Base-by-base conservation (phyloP, 2,329 filamentous ascomycete genomes). In the Arthrobotrys pseudoclavata region DNA sequence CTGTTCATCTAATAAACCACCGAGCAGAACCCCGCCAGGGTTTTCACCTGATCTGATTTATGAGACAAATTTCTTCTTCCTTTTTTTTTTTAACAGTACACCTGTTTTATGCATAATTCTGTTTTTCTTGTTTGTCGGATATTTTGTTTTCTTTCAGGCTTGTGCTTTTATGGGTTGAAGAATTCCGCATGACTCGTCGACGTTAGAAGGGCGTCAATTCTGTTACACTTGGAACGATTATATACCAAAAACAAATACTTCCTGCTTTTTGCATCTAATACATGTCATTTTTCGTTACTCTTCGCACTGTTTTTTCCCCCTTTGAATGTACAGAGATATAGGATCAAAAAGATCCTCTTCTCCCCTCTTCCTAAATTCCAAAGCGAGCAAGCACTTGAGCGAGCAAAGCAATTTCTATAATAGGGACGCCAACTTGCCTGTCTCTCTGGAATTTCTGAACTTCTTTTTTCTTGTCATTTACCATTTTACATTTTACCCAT, bases 181-280 rank as follows among this genome's bases (percentile, higher is more conserved):
- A 66, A 76, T 76, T 70, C 72, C 66, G 72, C 72, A 76, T 76
- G 72, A 76, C 72, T 76, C 72, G 72, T 76, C 66, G 72, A 76
- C 72, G 57, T 62, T 70, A 76, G 72, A 69, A 66, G 66, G 72
- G 72, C 72, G 72, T 70, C 70, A 70, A 66, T 70, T 72, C 72
- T 70, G 72, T 76, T 76, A 76, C 72, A 76, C 29, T 67, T 55
- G 72, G 72, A 76, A 70, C 37, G 67, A 70, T 70, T 70, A 70
- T 76, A 69, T 70, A 69, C 47, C 72, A 76, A 76, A 76, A 76
- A 76, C 72, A 76, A 45, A 70, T 52, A 45, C 42, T 60, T 72
- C 50, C 26, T 55, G 53, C 4, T 34, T 34, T 60, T 42, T 42
- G 48, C 64, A 69, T 76, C 57, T 76, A 76, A 76, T 76, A 64